Percentiles rank a stretch among this genome's conserved stretches.
Conservation (phyloP, 768 basidiomycete species). For the Strobilomyces confusus region DNA sequence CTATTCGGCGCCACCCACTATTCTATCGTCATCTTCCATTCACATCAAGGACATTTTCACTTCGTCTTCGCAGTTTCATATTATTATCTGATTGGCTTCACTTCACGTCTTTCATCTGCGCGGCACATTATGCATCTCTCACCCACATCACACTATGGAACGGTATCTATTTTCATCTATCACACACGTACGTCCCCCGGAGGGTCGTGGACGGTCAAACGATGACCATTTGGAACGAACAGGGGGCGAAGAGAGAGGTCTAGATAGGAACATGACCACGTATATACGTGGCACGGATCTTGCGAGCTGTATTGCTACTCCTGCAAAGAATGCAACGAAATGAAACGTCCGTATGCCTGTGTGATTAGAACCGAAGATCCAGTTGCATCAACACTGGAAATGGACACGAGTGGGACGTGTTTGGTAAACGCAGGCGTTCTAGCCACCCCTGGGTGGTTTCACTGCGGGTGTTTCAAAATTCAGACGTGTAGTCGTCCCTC, state of each 20-base stretch:
- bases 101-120: constrained; percentile 15
- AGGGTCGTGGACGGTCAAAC: constrained; percentile 18
- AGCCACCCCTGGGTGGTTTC: background rate
- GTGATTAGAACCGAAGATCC: constrained; percentile 6
- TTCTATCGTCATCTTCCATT: constrained; percentile 6
- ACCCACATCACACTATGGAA: constrained; percentile 29
- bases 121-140: constrained; percentile 27
- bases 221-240: constrained; percentile 9
- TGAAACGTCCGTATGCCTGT: constrained; percentile 31
- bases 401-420: background rate
- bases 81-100: constrained; percentile 27
- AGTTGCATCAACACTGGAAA: background rate
- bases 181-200: constrained; percentile 21
- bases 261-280: constrained; percentile 14
- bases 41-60: constrained; percentile 9
- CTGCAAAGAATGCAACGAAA: constrained; percentile 43
- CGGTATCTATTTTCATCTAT: constrained; percentile 31
- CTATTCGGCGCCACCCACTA: background rate
- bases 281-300: constrained; percentile 17
- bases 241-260: constrained; percentile 10
- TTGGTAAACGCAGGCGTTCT: background rate
- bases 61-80: constrained; percentile 20
- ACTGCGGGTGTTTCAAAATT: constrained; percentile 12
- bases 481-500: no score
- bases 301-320: constrained; percentile 21